Conservation (phyloP, 176 grass and related monocot genomes). For the Pontederia paniculata region DNA sequence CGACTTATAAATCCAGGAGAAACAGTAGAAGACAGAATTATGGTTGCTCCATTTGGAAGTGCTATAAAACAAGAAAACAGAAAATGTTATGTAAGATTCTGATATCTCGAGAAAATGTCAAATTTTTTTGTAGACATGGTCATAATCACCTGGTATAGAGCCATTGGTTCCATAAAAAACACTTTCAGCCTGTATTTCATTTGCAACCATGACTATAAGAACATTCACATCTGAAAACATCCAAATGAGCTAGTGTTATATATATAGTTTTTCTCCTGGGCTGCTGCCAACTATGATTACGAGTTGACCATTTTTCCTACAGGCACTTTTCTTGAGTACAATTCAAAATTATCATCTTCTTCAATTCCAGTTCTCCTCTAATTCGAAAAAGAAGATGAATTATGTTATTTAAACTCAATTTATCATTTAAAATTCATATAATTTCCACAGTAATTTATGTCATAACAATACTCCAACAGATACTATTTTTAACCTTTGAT, state of each 20-base stretch:
- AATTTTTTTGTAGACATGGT: background rate
- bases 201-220: constrained; percentile 96
- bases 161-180: constrained; percentile 74
- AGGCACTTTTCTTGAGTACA: no score
- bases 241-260: constrained; percentile 4
- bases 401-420: no score
- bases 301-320: no score
- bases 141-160: constrained; percentile 57
- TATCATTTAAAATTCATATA: no score
- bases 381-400: no score
- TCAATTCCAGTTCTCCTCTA: no score
- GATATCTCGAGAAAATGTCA: background rate
- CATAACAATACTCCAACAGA: no score
- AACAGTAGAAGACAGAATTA: constrained; percentile 89
- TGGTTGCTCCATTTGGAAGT: constrained; percentile 55
- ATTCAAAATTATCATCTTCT: no score
- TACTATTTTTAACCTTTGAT: no score
- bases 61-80: constrained; percentile 30
- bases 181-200: constrained; percentile 93
- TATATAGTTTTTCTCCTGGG: no score
- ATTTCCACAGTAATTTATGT: no score
- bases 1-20: constrained; percentile 73
- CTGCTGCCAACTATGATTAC: no score
- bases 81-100: constrained; percentile 14
- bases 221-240: constrained; percentile 68